Evolutionary conservation across 306 rosid species (phyloP).

Genomic region (Quercus variabilis): DNA sequence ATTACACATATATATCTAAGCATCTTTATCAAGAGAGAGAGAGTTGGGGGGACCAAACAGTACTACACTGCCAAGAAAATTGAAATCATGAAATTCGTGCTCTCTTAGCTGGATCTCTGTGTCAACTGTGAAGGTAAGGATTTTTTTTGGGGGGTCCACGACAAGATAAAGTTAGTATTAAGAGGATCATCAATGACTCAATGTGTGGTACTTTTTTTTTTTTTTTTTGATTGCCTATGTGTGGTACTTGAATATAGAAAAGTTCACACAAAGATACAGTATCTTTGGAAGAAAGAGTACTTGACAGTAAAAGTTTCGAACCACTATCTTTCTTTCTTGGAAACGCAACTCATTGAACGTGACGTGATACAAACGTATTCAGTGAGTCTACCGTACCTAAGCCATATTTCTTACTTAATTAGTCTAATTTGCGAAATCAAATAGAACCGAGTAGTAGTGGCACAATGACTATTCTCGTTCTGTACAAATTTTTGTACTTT

Average conservation of each 20-base stretch:
- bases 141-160: conserved; percentile 31
- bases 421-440: too few species aligned
- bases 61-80: conserved; percentile 27
- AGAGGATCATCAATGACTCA: neutral
- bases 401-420: too few species aligned
- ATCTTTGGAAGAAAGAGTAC: too few species aligned
- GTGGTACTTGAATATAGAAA: neutral
- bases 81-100: conserved; percentile 36
- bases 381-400: too few species aligned
- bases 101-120: conserved; percentile 48
- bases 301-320: too few species aligned
- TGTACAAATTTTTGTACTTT: too few species aligned
- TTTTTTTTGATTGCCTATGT: neutral
- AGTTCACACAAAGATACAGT: neutral
- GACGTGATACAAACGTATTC: too few species aligned
- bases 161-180: conserved; percentile 3
- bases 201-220: neutral
- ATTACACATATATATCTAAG: conserved; percentile 22
- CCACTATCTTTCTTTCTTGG: too few species aligned
- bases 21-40: conserved; percentile 24
- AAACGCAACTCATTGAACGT: too few species aligned
- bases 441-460: too few species aligned
- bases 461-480: too few species aligned
- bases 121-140: conserved; percentile 8
- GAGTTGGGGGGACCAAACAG: conserved; percentile 39